Conservation (phyloP, 2,329 filamentous ascomycete genomes). For the Rugonectria rugulosa region DNA sequence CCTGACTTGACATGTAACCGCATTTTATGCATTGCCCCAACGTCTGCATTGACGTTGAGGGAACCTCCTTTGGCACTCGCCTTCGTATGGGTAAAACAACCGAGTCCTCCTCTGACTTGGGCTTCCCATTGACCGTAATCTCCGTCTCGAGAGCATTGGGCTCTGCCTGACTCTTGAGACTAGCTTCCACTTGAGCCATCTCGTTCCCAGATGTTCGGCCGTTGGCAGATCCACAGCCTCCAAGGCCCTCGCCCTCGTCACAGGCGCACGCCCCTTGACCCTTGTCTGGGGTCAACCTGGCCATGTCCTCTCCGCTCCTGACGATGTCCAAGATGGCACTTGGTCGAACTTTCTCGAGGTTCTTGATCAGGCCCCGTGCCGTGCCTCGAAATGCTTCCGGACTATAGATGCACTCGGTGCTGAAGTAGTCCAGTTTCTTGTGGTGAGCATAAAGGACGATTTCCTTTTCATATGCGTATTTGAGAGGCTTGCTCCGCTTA, state of each 20-base stretch:
- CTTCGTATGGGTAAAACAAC: slow-evolving; percentile 47
- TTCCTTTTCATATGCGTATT: slow-evolving; percentile 99
- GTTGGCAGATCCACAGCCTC: slow-evolving; percentile 75
- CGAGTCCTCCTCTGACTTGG: slow-evolving; percentile 34
- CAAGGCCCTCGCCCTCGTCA: slow-evolving; percentile 52
- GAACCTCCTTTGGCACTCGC: slow-evolving; percentile 36
- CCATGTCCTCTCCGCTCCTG: slow-evolving; percentile 95
- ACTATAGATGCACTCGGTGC: slow-evolving; percentile 97
- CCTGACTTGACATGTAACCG: slow-evolving; percentile 95
- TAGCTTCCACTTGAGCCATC: slow-evolving; percentile 81
- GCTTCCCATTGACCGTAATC: slow-evolving; percentile 37
- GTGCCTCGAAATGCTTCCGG: slow-evolving; percentile 96
- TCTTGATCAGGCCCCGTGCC: slow-evolving; percentile 91
- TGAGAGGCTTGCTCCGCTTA: slow-evolving; percentile 94
- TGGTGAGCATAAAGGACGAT: slow-evolving; percentile 98
- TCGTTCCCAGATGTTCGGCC: slow-evolving; percentile 74
- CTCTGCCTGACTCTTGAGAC: slow-evolving; percentile 29
- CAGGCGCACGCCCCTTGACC: slow-evolving; percentile 46
- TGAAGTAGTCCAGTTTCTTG: slow-evolving; percentile 97
- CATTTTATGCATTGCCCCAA: slow-evolving; percentile 86
- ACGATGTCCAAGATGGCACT: slow-evolving; percentile 97
- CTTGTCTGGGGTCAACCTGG: slow-evolving; percentile 65
- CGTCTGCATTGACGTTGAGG: slow-evolving; percentile 65
- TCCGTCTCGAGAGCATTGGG: slow-evolving; percentile 42
- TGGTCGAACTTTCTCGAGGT: slow-evolving; percentile 88